These are phyloP conservation scores for Chalciporus sphaerocephalus DNA, from an alignment of 768 basidiomycete genomes.

Conservation along the genomic window DNA sequence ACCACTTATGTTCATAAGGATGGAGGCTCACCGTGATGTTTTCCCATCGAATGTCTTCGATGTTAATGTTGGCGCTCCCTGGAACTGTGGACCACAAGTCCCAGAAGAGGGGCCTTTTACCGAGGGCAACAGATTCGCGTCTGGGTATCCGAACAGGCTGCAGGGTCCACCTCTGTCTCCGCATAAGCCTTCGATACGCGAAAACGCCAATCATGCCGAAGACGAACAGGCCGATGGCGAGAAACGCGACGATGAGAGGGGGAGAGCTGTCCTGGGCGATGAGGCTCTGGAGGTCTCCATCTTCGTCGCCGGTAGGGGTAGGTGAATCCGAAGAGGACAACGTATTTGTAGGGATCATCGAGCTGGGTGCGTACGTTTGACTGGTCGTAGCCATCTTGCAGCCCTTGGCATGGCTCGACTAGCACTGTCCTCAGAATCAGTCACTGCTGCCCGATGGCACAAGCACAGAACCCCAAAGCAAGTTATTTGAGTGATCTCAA, in stretches of 20 bases:
- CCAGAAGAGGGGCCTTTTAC: slow-evolving; percentile 42
- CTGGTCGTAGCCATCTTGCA: slow-evolving; percentile 16
- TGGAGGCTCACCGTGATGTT: slow-evolving; percentile 36
- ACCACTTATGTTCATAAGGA: not conserved
- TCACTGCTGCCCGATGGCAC: slow-evolving; percentile 1
- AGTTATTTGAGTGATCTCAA: slow-evolving; percentile 15
- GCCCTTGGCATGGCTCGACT: slow-evolving; percentile 11
- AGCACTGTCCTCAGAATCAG: slow-evolving; percentile 1
- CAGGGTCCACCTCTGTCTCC: slow-evolving; percentile 11
- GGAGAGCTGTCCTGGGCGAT: slow-evolving; percentile 41
- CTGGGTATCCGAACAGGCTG: slow-evolving; percentile 1
- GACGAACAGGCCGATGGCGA: slow-evolving; percentile 54
- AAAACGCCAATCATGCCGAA: slow-evolving; percentile 47
- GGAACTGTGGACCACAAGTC: slow-evolving; percentile 34
- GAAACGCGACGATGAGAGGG: slow-evolving; percentile 54
- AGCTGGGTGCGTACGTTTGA: slow-evolving; percentile 1
- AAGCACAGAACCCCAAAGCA: slow-evolving; percentile 14
- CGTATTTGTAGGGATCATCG: slow-evolving; percentile 6
- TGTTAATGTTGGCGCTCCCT: slow-evolving; percentile 1
- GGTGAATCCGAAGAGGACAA: not conserved
- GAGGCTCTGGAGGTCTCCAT: not conserved
- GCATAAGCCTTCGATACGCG: slow-evolving; percentile 39
- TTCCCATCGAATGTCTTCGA: slow-evolving; percentile 33
- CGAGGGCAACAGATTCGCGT: slow-evolving; percentile 2
- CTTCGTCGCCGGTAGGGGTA: not conserved